Evolutionary conservation across 768 basidiomycete genomes (phyloP).

Genomic region (Boletus huronensis): DNA sequence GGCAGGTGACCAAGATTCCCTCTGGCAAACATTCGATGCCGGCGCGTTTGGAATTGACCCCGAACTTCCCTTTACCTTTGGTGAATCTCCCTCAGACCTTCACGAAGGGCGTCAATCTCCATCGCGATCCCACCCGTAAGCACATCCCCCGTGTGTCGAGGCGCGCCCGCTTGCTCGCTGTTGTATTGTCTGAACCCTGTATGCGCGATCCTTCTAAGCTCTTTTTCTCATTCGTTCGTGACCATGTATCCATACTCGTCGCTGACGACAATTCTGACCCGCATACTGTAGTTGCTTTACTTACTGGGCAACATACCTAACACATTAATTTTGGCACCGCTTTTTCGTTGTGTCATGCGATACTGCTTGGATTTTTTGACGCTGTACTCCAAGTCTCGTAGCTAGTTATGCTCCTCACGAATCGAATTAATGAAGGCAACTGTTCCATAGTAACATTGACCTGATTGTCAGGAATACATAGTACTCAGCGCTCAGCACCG

Average conservation of each 20-base stretch:
- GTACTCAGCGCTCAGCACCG: neutral
- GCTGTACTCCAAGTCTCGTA: conserved; percentile 8
- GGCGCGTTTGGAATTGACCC: conserved; percentile 74
- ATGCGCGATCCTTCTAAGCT: conserved; percentile 9
- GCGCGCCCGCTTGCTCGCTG: neutral
- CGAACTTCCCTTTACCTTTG: conserved; percentile 67
- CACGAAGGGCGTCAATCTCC: conserved; percentile 31
- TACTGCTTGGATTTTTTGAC: conserved; percentile 1
- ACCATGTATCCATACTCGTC: conserved; percentile 32
- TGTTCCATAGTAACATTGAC: neutral
- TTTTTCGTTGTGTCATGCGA: conserved; percentile 5
- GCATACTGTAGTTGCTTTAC: conserved; percentile 27
- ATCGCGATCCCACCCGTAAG: conserved; percentile 20
- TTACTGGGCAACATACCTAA: conserved; percentile 25
- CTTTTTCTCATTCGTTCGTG: conserved; percentile 1
- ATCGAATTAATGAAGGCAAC: conserved; percentile 5
- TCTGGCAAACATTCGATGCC: conserved; percentile 65
- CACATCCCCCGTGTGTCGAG: neutral
- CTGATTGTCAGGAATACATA: neutral
- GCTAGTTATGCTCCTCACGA: conserved; percentile 1
- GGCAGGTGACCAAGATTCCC: conserved; percentile 37
- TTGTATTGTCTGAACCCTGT: conserved; percentile 14
- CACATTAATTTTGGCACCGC: conserved; percentile 23
- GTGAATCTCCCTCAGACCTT: conserved; percentile 32
- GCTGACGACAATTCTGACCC: conserved; percentile 15